Evolutionary conservation across 192 early-diverging fungal genomes (phyloP).

Genomic region (Gryganskiella cystojenkinii): DNA sequence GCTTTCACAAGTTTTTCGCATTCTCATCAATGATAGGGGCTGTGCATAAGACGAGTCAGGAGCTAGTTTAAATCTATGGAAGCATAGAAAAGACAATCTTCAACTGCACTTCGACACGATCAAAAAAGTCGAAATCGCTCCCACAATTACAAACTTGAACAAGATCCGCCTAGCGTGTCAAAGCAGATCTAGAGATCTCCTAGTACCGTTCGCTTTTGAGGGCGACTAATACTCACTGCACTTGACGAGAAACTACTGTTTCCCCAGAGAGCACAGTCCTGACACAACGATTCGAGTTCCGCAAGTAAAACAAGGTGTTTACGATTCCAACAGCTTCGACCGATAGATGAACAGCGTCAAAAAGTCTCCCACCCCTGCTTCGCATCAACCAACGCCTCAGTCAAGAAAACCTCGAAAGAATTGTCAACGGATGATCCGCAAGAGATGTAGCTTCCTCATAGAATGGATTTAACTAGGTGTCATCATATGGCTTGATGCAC

Average conservation of each 20-base stretch:
- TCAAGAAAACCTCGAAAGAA: slow-evolving; percentile 56
- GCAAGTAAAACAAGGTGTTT: slow-evolving; percentile 1
- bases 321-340: slow-evolving; percentile 1
- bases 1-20: too few species aligned
- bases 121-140: neutral
- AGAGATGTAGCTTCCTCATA: slow-evolving; percentile 51
- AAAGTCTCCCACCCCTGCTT: slow-evolving; percentile 50
- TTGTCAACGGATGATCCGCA: slow-evolving; percentile 32
- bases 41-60: slow-evolving; percentile 30
- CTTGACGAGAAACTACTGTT: slow-evolving; percentile 54
- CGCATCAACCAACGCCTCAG: slow-evolving; percentile 44
- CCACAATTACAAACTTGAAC: slow-evolving; percentile 5
- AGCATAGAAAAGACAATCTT: slow-evolving; percentile 43
- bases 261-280: slow-evolving; percentile 49
- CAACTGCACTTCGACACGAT: slow-evolving; percentile 5
- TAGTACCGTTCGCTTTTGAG: neutral
- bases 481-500: slow-evolving; percentile 45
- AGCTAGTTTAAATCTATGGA: slow-evolving; percentile 54
- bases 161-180: slow-evolving; percentile 16
- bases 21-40: too few species aligned
- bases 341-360: slow-evolving; percentile 6
- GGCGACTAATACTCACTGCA: slow-evolving; percentile 13
- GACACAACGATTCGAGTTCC: slow-evolving; percentile 21
- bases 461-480: slow-evolving; percentile 57
- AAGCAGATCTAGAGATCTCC: slow-evolving; percentile 38